phyloP scores from a whole-genome alignment of 768 basidiomycete species.

The Tulasnella sp. region DNA sequence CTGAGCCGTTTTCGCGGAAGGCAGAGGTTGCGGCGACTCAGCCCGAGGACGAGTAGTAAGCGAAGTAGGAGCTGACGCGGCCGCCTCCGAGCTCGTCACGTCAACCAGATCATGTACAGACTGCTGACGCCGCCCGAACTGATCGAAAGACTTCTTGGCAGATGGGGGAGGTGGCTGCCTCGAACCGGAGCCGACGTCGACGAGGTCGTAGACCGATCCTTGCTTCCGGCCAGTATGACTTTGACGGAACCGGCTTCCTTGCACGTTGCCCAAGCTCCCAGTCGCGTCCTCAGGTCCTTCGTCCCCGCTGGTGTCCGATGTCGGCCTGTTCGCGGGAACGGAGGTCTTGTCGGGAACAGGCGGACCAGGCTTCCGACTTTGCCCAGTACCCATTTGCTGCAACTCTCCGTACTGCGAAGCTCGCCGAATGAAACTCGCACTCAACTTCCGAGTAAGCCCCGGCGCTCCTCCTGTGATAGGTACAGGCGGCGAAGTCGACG shows the following conservation, averaged over 20 bases:
- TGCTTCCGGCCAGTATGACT: conserved; percentile 7
- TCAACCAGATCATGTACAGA: conserved; percentile 82
- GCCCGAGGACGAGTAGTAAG: background rate
- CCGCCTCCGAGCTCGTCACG: conserved; percentile 34
- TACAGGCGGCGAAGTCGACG: background rate
- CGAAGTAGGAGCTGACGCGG: background rate
- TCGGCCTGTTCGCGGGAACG: background rate
- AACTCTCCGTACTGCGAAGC: conserved; percentile 10
- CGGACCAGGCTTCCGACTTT: conserved; percentile 2
- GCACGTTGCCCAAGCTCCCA: background rate
- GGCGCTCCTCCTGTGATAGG: background rate
- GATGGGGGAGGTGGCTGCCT: conserved; percentile 38
- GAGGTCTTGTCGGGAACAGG: background rate
- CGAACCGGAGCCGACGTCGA: conserved; percentile 18
- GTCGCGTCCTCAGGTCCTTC: conserved; percentile 18
- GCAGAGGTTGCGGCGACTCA: conserved; percentile 9
- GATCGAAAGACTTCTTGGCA: conserved; percentile 31
- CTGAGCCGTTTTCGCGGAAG: background rate
- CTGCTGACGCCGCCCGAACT: conserved; percentile 50
- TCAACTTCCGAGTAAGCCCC: background rate
- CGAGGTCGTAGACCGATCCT: conserved; percentile 20
- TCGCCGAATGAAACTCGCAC: conserved; percentile 8
- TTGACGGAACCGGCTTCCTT: background rate
- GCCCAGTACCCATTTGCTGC: conserved; percentile 5
- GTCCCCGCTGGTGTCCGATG: conserved; percentile 17